A percentile compares a stretch with the other conserved stretches of the same genome.
phyloP scores from a whole-genome alignment of 1,284 basidiomycete genomes.

The Clitocybe nebularis region DNA sequence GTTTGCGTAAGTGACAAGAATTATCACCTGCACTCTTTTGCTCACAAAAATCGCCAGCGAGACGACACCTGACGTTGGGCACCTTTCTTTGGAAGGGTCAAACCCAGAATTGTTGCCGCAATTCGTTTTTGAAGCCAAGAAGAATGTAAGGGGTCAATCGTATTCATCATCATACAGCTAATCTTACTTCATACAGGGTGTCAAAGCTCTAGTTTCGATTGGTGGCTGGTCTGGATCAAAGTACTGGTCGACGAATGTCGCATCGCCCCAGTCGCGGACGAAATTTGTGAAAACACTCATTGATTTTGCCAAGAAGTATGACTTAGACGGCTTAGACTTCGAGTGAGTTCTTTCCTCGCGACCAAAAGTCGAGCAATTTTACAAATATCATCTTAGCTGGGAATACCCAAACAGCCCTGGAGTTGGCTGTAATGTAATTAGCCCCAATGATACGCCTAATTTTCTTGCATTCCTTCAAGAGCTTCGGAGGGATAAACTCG shows the following conservation, averaged over 20 bases:
- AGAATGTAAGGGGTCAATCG: slow-evolving; percentile 37
- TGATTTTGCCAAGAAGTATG: slow-evolving; percentile 58
- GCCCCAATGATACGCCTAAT: slow-evolving; percentile 63
- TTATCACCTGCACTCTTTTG: not conserved
- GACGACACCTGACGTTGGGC: slow-evolving; percentile 44
- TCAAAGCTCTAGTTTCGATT: slow-evolving; percentile 75
- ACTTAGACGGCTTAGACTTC: slow-evolving; percentile 86
- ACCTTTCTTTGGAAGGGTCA: slow-evolving; percentile 38
- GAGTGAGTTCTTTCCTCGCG: slow-evolving; percentile 48
- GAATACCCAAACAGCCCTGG: slow-evolving; percentile 78
- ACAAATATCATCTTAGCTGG: too few relatives aligned
- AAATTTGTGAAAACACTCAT: slow-evolving; percentile 69
- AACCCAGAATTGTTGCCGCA: slow-evolving; percentile 42
- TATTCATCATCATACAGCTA: not conserved
- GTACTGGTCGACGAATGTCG: slow-evolving; percentile 76
- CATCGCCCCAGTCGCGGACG: slow-evolving; percentile 53
- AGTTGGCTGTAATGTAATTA: slow-evolving; percentile 67
- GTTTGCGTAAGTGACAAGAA: slow-evolving; percentile 50
- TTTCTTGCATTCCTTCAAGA: slow-evolving; percentile 74
- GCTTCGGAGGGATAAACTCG: slow-evolving; percentile 57
- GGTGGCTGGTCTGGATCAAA: slow-evolving; percentile 86
- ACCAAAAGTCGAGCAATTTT: too few relatives aligned
- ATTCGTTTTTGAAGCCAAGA: slow-evolving; percentile 51
- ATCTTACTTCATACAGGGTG: slow-evolving; percentile 41
- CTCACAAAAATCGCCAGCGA: slow-evolving; percentile 26